phyloP scores from a whole-genome alignment of 2,329 filamentous ascomycete species.

The Colletotrichum brevisporum region DNA sequence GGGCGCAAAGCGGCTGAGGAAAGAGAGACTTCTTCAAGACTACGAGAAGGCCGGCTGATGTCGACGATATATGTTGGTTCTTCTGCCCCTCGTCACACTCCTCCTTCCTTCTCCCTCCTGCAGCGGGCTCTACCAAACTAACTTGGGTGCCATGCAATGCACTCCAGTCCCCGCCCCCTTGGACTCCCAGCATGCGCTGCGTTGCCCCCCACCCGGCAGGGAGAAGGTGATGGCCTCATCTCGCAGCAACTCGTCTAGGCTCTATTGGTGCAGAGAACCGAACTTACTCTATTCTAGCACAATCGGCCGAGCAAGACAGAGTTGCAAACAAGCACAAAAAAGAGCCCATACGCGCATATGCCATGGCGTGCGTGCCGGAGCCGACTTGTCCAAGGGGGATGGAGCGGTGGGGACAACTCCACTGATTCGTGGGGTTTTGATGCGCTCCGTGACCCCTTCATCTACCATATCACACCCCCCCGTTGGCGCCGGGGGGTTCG shows the following conservation, averaged over 20 bases:
- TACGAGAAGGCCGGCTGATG: conserved; percentile 2
- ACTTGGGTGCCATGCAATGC: neutral
- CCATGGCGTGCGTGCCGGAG: conserved; percentile 18
- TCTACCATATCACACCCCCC: conserved; percentile 19
- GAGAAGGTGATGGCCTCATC: conserved; percentile 27
- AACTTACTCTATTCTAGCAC: neutral
- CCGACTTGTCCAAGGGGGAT: conserved; percentile 24
- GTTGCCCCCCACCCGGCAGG: conserved; percentile 14
- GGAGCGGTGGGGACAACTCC: conserved; percentile 20
- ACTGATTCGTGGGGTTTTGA: conserved; percentile 36
- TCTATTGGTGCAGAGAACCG: neutral
- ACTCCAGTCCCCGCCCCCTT: neutral
- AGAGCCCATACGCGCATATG: conserved; percentile 9
- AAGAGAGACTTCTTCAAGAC: conserved; percentile 17
- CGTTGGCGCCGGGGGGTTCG: conserved; percentile 15
- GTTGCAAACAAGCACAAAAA: neutral
- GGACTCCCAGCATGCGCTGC: neutral
- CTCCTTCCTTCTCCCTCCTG: neutral
- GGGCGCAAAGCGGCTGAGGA: conserved; percentile 26
- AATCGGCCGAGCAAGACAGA: conserved; percentile 16
- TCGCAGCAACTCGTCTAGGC: conserved; percentile 15
- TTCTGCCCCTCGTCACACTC: neutral
- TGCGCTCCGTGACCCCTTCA: conserved; percentile 33
- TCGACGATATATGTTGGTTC: conserved; percentile 25
- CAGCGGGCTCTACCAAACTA: neutral